Evolutionary conservation across 176 grass and related monocot genomes (phyloP), one percentile per base, ranked within the genome.

Genomic region (Raddia distichophylla): DNA sequence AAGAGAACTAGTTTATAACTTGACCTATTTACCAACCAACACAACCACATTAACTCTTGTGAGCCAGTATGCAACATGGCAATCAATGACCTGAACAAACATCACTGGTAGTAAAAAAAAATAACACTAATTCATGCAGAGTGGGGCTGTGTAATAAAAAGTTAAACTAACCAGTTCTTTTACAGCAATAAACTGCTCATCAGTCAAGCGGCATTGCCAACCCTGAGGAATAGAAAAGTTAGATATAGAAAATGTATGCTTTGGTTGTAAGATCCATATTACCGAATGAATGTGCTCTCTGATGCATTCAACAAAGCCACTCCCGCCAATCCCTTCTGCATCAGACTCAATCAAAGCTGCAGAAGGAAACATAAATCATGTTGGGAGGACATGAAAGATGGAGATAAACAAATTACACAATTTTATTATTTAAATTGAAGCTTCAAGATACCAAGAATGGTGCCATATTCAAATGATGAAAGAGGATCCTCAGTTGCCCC

Each of bases 391-490:
- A 81, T 57, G 42, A 63, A 33, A 74, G 58, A 7, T 18, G 49
- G 34, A 82, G 67, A 69, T 63, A 66, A 60, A 56, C 58, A 83
- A 47, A 77, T 51, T 67, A 60, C 40, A 35, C 79, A 78, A 51
- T 44, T 47, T 34, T 69, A 79, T 78, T 13, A 37, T 67, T 65
- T 71, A 64, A 80, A 71, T 10, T 73, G 48, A 74, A 83, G 84
- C 40, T 70, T 80, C 69, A 86, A 44, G 40, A 86, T 98, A 99
- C 96, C 96, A 90, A 99, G 93, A 89, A 99, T 99, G 53, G 96
- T 99, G 89, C 96, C 96, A 81, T 99, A 99, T 95, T 99, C 96
- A 74, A 99, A 99, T 77, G 96, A 99, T 77, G 96, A 99, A 78
- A 99, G 96, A 71, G 96, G 96, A 90, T 99, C 96, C 69, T 99